phyloP scores from a whole-genome alignment of 768 basidiomycete species.

The Naganishia randhawae region DNA sequence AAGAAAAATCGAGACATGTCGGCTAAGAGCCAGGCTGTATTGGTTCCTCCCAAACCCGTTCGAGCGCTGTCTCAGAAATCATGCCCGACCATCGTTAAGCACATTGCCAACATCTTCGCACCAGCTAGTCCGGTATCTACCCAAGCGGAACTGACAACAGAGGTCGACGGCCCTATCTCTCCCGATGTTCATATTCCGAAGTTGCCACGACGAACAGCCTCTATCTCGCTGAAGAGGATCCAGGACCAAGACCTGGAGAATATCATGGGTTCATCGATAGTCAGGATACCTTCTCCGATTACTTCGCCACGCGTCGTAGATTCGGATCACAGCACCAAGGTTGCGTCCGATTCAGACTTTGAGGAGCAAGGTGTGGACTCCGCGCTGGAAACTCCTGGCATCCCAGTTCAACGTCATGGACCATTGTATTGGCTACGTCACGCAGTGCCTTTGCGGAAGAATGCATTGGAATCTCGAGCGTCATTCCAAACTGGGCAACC shows the following conservation, averaged over 20 bases:
- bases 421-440: constrained; percentile 8
- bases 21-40: not conserved
- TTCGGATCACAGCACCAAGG: not conserved
- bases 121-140: not conserved
- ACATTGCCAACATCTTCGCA: constrained; percentile 12
- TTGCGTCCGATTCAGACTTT: not conserved
- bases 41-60: not conserved
- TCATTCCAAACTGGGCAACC: not conserved
- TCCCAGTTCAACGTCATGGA: not conserved
- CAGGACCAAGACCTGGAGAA: constrained; percentile 28
- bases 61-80: constrained; percentile 13
- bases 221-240: constrained; percentile 28
- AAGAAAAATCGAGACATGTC: not conserved
- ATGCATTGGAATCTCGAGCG: not conserved
- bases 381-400: not conserved
- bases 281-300: constrained; percentile 15
- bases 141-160: not conserved
- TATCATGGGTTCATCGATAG: constrained; percentile 17
- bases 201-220: constrained; percentile 5
- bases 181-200: not conserved
- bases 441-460: not conserved
- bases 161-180: not conserved
- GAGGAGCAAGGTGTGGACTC: not conserved
- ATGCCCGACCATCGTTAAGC: constrained; percentile 8
- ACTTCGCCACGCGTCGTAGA: not conserved